phyloP scores from a whole-genome alignment of 805 yeast genomes.

The Diddensiella transvaalensis region DNA sequence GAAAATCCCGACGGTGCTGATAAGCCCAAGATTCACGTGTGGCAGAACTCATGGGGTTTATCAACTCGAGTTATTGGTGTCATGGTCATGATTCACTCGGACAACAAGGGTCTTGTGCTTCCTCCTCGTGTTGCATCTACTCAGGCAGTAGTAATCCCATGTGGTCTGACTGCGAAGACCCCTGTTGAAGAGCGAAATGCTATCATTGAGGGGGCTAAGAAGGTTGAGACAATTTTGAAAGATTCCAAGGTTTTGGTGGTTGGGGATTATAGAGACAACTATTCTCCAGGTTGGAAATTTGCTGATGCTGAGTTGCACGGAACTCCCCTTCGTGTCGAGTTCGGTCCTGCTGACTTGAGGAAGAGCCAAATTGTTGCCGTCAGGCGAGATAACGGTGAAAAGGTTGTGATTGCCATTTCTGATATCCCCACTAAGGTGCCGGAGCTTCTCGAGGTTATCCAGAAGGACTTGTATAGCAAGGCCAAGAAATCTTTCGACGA shows the following conservation, averaged over 20 bases:
- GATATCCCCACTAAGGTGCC: slow-evolving; percentile 67
- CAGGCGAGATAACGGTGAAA: slow-evolving; percentile 86
- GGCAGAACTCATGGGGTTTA: slow-evolving; percentile 99
- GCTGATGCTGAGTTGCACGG: slow-evolving; percentile 97
- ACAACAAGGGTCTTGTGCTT: slow-evolving; percentile 94
- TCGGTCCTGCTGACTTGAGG: slow-evolving; percentile 93
- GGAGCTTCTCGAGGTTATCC: slow-evolving; percentile 77
- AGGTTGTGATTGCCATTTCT: slow-evolving; percentile 60
- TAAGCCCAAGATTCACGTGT: slow-evolving; percentile 80
- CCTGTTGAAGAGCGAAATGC: slow-evolving; percentile 67
- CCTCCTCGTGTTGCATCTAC: slow-evolving; percentile 95
- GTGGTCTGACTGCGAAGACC: slow-evolving; percentile 88
- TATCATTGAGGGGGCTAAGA: slow-evolving; percentile 66
- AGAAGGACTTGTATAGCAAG: slow-evolving; percentile 61
- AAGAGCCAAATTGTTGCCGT: slow-evolving; percentile 79
- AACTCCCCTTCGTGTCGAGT: slow-evolving; percentile 86
- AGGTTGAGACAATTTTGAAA: slow-evolving; percentile 59
- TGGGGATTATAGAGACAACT: slow-evolving; percentile 88
- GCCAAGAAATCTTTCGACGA: slow-evolving; percentile 83
- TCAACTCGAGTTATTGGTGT: slow-evolving; percentile 99
- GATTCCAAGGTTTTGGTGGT: slow-evolving; percentile 66
- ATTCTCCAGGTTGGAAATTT: slow-evolving; percentile 98
- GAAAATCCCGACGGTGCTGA: slow-evolving; percentile 92
- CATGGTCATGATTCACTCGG: slow-evolving; percentile 98
- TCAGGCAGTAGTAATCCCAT: slow-evolving; percentile 92